Base-by-base conservation (phyloP, 257 asterid genomes). In the Plantago major region DNA sequence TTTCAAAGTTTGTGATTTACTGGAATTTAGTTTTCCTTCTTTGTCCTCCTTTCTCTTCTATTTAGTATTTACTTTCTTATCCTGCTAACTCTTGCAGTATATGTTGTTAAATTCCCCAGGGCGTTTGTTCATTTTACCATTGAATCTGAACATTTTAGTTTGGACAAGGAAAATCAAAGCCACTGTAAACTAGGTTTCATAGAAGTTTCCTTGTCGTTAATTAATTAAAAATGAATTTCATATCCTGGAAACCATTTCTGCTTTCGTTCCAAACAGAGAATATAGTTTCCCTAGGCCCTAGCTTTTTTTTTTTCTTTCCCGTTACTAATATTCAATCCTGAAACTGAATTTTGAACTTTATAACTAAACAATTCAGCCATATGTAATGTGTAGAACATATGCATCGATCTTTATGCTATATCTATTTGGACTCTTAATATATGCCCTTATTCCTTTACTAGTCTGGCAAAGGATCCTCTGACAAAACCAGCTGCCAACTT, bases 391-490 rank as follows among this genome's bases (percentile, higher is more conserved):
- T 70, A 28, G 9, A 37, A 53, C 55, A 11, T 46, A 17, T 67
- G n/a, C 28, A 17, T 49, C 33, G 43, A 44, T 58, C 60, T 65
- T 33, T 42, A 52, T 42, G 60, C 48, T 1, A 33, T 69, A 11
- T 71, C 33, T 18, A 44, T 68, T 63, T 50, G 55, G 28, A 62
- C 62, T 73, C 59, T 57, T 74, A 54, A 64, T 19, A 16, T 65
- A 71, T 56, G 49, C 67, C 77, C 47, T 67, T 82, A 38, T 72
- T 67, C 64, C 58, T 69, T 82, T 51, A 73, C 77, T 80, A 92
- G 95, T 67, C 74, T 67, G 83, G 68, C 66, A 67, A 74, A 73
- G 85, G 71, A 50, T 71, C 71, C 60, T 62, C 77, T n/a, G 77
- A 71, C 49, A 80, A 76, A 70, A 77, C 65, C 70, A 67, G 67